Evolutionary conservation across 2,329 filamentous ascomycete genomes (phyloP), one percentile per base, ranked within the genome.

Genomic region (Aspergillus chevalieri): DNA sequence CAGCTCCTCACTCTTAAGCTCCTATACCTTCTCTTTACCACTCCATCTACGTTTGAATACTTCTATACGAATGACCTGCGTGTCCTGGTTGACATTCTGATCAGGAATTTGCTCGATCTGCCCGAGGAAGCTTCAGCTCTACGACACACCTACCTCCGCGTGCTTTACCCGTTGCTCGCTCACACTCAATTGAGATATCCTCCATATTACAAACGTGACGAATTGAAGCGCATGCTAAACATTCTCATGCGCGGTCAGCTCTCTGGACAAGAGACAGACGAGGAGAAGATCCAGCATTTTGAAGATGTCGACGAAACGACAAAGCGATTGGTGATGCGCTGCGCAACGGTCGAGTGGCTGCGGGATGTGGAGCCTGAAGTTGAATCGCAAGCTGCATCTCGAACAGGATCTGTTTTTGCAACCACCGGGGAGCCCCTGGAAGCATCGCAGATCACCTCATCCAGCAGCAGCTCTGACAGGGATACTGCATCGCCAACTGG

Each of bases 21-120:
- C 4, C 77, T 98, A 24, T 98, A 97, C 70, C 82, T 98, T 33
- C 79, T 98, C 8, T 98, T 98, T 71, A 95, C 91, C 4, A 97
- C 89, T 8, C 83, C 83, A 49, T 82, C 86, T 14, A 98, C 93
- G 0, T 89, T 93, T 67, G 93, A 98, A 71, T 98, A 97, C 70
- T 98, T 98, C 65, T 98, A 97, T 70, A 96, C 90, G 24, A 98
- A 98, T 65, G 93, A 98, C 64, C 78, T 98, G 26, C 87, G 89
- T 51, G 93, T 98, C 4, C 80, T 98, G 14, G 79, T 97, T 43
- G 93, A 98, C 64, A 93, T 98, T 56, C 90, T 98, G 51, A 89
- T 98, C 52, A 87, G 93, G 41, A 98, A 98, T 63, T 77, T 98
- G n/a, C 83, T 97, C 61, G 93, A 98, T 66, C 77, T 98, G 7